Percentiles rank a stretch among this genome's conserved stretches.
Evolutionary conservation across 768 basidiomycete genomes (phyloP).

Genomic region (Lactarius tabidus): DNA sequence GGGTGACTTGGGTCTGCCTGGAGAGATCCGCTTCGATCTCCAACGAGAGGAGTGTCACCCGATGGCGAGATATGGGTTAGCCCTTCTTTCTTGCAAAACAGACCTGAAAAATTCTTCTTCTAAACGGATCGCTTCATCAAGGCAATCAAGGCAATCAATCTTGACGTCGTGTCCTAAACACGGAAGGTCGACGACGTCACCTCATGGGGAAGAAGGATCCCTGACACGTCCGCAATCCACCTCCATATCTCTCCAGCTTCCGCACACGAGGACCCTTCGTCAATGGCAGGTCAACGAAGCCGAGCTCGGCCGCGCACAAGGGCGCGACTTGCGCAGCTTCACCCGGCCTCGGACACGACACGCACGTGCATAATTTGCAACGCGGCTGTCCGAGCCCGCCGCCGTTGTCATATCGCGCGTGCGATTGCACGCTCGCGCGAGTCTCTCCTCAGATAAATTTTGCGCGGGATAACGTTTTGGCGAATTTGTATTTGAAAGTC

Average conservation of each 20-base stretch:
- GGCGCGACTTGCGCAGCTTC: constrained; percentile 44
- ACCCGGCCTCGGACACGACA: constrained; percentile 38
- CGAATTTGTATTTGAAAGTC: no score
- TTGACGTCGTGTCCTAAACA: neutral
- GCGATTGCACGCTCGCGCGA: constrained; percentile 45
- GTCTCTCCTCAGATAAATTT: no score
- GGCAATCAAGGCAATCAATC: neutral
- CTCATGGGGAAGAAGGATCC: neutral
- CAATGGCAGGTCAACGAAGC: constrained; percentile 37
- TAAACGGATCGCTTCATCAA: neutral
- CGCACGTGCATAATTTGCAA: constrained; percentile 38
- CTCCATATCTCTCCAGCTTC: constrained; percentile 22
- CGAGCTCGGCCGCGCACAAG: constrained; percentile 40
- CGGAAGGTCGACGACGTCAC: neutral
- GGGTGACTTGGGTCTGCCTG: neutral
- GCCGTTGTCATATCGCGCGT: constrained; percentile 30
- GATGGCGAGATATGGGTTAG: neutral
- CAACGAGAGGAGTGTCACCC: neutral
- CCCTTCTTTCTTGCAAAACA: neutral
- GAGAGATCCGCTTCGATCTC: neutral
- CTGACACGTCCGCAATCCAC: neutral
- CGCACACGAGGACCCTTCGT: constrained; percentile 30
- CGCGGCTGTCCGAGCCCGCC: constrained; percentile 36
- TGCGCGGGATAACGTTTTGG: no score
- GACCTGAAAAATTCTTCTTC: neutral